Evolutionary conservation across 2,329 filamentous ascomycete genomes (phyloP).

Genomic region (Aspergillus sp.): DNA sequence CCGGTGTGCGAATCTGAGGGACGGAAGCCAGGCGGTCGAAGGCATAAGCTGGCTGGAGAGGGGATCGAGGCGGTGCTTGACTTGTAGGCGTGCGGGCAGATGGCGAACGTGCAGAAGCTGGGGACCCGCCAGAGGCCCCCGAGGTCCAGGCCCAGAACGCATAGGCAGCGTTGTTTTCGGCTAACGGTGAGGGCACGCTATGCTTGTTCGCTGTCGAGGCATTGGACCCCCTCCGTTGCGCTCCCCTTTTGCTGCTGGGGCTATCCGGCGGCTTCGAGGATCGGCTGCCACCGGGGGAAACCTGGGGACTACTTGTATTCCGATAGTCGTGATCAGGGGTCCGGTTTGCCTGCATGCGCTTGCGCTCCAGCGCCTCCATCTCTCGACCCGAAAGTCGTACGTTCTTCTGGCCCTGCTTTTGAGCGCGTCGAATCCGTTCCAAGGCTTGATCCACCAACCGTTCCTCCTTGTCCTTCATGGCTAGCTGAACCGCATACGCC

Average conservation of each 20-base stretch:
- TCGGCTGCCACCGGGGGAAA: constrained; percentile 9
- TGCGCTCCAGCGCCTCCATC: constrained; percentile 74
- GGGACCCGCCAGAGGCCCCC: constrained; percentile 32
- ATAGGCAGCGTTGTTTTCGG: constrained; percentile 42
- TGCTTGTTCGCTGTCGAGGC: constrained; percentile 18
- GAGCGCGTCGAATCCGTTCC: constrained; percentile 75
- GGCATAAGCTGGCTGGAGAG: constrained; percentile 34
- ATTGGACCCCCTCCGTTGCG: constrained; percentile 21
- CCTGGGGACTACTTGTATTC: constrained; percentile 15
- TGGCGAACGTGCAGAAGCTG: constrained; percentile 20
- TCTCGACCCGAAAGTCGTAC: constrained; percentile 80
- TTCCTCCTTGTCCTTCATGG: constrained; percentile 69
- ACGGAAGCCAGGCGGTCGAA: constrained; percentile 35
- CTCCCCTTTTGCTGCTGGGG: constrained; percentile 18
- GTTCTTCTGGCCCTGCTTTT: constrained; percentile 72
- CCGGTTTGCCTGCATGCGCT: constrained; percentile 56
- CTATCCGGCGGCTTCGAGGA: constrained; percentile 27
- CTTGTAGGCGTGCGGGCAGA: constrained; percentile 7
- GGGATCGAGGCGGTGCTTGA: constrained; percentile 36
- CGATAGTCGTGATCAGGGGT: constrained; percentile 21
- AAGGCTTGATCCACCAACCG: constrained; percentile 75
- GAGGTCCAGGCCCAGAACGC: constrained; percentile 51
- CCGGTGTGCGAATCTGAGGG: constrained; percentile 39
- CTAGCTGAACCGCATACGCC: constrained; percentile 53
- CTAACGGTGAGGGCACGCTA: constrained; percentile 36